phyloP scores from a whole-genome alignment of 1,139 yeast genomes.

The Pichia sp. region DNA sequence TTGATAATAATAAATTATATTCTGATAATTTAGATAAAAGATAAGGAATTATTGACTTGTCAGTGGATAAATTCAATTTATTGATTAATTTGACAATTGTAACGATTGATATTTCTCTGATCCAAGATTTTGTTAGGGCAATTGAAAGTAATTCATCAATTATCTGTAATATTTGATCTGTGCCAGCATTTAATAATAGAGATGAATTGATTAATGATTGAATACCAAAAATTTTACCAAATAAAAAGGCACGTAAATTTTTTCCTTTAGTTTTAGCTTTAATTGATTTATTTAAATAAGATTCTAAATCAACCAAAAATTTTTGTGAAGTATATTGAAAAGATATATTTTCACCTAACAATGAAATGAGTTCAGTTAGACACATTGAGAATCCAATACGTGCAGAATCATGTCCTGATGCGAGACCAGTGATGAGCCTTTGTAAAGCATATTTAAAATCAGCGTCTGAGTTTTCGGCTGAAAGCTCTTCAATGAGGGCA shows the following conservation, averaged over 20 bases:
- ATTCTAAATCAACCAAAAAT: constrained; percentile 38
- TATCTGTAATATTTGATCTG: constrained; percentile 29
- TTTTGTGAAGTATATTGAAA: constrained; percentile 31
- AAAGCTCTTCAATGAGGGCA: constrained; percentile 53
- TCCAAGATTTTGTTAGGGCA: constrained; percentile 70
- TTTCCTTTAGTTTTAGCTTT: constrained; percentile 62
- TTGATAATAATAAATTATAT: constrained; percentile 52
- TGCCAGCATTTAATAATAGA: background rate
- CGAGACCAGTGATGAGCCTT: constrained; percentile 72
- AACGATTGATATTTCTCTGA: constrained; percentile 72
- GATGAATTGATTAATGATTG: constrained; percentile 62
- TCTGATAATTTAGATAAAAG: constrained; percentile 38
- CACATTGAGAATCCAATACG: constrained; percentile 88
- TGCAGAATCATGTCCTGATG: constrained; percentile 78
- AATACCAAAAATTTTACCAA: constrained; percentile 82
- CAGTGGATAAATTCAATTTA: constrained; percentile 8
- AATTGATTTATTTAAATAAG: constrained; percentile 26
- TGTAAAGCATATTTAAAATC: constrained; percentile 83
- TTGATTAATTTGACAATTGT: constrained; percentile 49
- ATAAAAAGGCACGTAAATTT: constrained; percentile 71
- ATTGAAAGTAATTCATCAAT: constrained; percentile 45
- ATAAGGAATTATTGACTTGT: constrained; percentile 15
- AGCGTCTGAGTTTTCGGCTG: constrained; percentile 35
- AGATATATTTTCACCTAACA: constrained; percentile 32
- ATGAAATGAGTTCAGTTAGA: constrained; percentile 59